Base-by-base conservation (phyloP, 2,329 filamentous ascomycete genomes). In the Pseudogymnoascus sp. region DNA sequence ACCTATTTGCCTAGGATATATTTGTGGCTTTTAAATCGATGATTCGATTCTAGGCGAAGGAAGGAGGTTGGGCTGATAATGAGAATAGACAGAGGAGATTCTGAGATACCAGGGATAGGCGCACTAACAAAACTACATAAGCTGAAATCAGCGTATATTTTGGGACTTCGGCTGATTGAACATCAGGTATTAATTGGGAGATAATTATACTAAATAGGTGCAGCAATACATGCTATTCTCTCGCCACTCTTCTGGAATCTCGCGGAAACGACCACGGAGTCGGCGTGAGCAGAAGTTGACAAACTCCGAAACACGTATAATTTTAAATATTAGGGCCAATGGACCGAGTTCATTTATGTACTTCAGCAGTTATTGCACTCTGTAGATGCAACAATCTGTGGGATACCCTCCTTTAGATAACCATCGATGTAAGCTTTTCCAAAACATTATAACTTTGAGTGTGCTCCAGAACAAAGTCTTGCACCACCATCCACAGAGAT, bases 401-500 rank as follows among this genome's bases (percentile, higher is more conserved):
- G 34, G 34, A 14, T 37, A 37, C 34, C 12, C 34, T 37, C 34
- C 34, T 37, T 37, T 37, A 37, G 34, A 37, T 14, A 14, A 37
- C 34, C 34, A 37, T 37, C 34, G 34, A 37, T 37, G 34, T 37
- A 37, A 37, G 34, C 11, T 37, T 37, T 37, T 37, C 34, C 34
- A 37, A 37, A 37, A 11, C 34, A 37, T 37, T 37, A 37, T 37
- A 37, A 37, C 34, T 14, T 37, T 37, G 34, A 37, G 34, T 37
- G 34, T 37, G 34, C 34, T 37, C 34, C 34, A 37, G 34, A 37
- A 37, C 34, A 37, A 37, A 37, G 34, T 37, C 34, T 37, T 37
- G 12, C 34, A 14, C 68, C 67, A 36, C 66, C 74, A 66, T 76
- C 75, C 2, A 77, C 69, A 4, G 72, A 66, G 37, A 77, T 73